phyloP scores from a whole-genome alignment of 345 rosid species.

The Aquilaria sinensis region DNA sequence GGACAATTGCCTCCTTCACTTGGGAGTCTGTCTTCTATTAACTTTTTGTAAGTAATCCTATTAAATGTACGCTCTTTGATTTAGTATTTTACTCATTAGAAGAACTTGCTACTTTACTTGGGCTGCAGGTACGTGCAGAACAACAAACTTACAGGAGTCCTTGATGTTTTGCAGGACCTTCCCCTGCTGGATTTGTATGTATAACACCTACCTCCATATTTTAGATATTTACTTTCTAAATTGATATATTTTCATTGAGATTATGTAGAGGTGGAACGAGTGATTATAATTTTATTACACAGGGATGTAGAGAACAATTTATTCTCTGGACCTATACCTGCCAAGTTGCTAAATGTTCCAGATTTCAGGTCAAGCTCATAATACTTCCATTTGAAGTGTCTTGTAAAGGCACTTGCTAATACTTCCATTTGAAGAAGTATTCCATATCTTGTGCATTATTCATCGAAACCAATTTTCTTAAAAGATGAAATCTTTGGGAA shows the following conservation, averaged over 20 bases:
- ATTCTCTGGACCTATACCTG: constrained; percentile 88
- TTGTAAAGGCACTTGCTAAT: no score
- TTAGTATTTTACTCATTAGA: neutral
- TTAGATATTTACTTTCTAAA: neutral
- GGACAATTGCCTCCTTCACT: constrained; percentile 78
- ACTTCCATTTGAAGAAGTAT: no score
- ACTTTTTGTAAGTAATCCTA: constrained; percentile 51
- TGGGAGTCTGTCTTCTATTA: constrained; percentile 56
- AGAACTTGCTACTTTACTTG: neutral
- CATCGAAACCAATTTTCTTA: neutral
- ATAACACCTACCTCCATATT: neutral
- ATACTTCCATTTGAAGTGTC: neutral
- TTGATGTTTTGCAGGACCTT: constrained; percentile 70
- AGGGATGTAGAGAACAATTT: constrained; percentile 85
- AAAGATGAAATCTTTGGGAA: no score
- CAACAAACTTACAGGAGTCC: constrained; percentile 67
- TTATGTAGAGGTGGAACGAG: constrained; percentile 11
- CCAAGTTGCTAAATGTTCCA: constrained; percentile 51
- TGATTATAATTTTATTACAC: constrained; percentile 9
- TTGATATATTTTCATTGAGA: neutral
- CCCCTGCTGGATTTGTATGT: constrained; percentile 65
- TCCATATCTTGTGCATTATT: neutral
- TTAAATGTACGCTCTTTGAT: neutral
- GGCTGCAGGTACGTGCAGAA: constrained; percentile 72
- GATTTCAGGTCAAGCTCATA: constrained; percentile 53